Evolutionary conservation across 2,329 filamentous ascomycete species (phyloP), one percentile per base, ranked within the genome.

Genomic region (Alternaria burnsii): DNA sequence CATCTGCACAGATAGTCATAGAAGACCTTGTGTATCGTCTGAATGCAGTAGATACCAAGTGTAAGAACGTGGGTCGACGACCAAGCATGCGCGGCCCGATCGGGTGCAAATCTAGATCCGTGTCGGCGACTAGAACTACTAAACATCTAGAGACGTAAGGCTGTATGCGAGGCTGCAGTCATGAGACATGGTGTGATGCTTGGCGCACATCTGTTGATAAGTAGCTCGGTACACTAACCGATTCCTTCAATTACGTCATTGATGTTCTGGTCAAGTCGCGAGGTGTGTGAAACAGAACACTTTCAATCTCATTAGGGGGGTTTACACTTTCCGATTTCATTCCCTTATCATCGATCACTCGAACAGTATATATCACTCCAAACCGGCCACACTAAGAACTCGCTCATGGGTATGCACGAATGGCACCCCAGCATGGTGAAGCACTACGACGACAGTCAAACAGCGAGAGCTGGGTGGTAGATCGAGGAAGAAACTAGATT

Each of bases 151-250:
- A 18, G 16, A 20, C 28, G 30, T n/a, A 10, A 48, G 46, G 46
- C 46, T 36, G 46, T n/a, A 20, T 48, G 30, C 46, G 36, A 48
- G 46, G 46, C 46, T 48, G 46, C 24, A 48, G 46, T 48, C 30
- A 1, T 48, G 14, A 48, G 46, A 48, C 8, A 14, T 50, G 20
- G 30, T 36, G 46, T 38, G 46, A 38, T 16, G 46, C 28, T 48
- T 48, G 30, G 30, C 8, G 20, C 20, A 9, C 34, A 18, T 22
- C 22, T 0, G 12, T 8, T 0, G 30, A 41, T 22, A 16, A 14
- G 14, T 11, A 36, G 22, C 40, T 41, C 8, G 20, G 46, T 18
- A 50, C 32, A 3, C 20, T 24, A 16, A 32, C 32, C 32, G 30
- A 24, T 1, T 36, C 14, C 14, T 14, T 38, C 14, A 14, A 36